Conservation (phyloP, 2,329 filamentous ascomycete species). For the Botrytis cinerea region DNA sequence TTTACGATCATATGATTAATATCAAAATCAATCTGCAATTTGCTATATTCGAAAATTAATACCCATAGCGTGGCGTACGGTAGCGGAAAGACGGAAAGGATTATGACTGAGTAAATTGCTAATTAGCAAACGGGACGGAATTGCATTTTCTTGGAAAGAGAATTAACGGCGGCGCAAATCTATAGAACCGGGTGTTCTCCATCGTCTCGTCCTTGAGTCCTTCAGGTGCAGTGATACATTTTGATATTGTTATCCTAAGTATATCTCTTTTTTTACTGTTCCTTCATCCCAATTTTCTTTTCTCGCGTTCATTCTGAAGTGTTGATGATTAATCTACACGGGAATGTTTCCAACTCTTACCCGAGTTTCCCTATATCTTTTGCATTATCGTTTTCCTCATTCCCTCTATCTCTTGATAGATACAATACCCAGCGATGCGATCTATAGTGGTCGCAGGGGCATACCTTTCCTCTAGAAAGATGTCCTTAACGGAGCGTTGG, state of each 20-base stretch:
- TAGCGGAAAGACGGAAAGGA: constrained; percentile 10
- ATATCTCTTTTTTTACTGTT: neutral
- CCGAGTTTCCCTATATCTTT: constrained; percentile 13
- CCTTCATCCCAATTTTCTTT: neutral
- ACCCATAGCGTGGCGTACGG: constrained; percentile 39
- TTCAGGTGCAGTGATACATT: constrained; percentile 11
- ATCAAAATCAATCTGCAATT: constrained; percentile 50
- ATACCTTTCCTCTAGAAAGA: constrained; percentile 64
- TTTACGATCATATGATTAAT: constrained; percentile 31
- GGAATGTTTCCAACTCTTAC: neutral
- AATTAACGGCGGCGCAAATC: constrained; percentile 1
- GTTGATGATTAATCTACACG: neutral
- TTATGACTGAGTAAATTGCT: constrained; percentile 27
- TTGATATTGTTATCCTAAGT: constrained; percentile 4
- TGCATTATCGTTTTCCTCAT: constrained; percentile 1
- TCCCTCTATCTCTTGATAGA: neutral
- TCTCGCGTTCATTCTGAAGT: neutral
- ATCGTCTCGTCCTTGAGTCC: neutral
- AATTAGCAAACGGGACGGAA: neutral
- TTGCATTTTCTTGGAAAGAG: constrained; percentile 1
- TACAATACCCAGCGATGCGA: constrained; percentile 66
- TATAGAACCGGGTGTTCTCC: constrained; percentile 12
- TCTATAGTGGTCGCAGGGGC: constrained; percentile 72
- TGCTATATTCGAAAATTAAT: constrained; percentile 24
- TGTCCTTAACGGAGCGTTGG: constrained; percentile 84